These are phyloP conservation scores for Diplodia scrobiculata DNA, from an alignment of 2,329 filamentous ascomycete species.

Conservation along the genomic window DNA sequence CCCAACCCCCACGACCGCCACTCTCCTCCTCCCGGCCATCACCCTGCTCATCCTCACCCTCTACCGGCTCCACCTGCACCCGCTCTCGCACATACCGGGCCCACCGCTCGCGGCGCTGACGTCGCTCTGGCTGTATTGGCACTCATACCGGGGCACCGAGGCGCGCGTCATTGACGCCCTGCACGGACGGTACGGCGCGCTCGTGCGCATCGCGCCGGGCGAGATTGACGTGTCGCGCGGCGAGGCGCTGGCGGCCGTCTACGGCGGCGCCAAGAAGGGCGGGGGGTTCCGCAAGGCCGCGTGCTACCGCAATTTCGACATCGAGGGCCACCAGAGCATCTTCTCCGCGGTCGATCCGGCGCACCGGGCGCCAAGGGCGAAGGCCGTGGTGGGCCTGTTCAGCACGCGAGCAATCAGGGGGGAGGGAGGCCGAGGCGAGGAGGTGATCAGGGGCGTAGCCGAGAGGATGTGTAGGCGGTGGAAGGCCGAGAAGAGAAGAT, in stretches of 20 bases:
- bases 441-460: slow-evolving; percentile 48
- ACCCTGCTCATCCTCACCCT: slow-evolving; percentile 9
- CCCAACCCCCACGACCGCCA: neutral
- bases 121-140: slow-evolving; percentile 22
- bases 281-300: slow-evolving; percentile 58
- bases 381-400: slow-evolving; percentile 45
- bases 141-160: slow-evolving; percentile 24
- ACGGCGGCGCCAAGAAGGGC: slow-evolving; percentile 41
- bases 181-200: slow-evolving; percentile 30
- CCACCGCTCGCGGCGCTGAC: slow-evolving; percentile 18
- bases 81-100: slow-evolving; percentile 28
- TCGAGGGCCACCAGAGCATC: slow-evolving; percentile 58
- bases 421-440: slow-evolving; percentile 37
- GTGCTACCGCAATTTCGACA: slow-evolving; percentile 60
- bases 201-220: slow-evolving; percentile 34
- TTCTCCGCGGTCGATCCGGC: slow-evolving; percentile 52
- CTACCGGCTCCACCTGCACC: slow-evolving; percentile 30
- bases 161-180: slow-evolving; percentile 11
- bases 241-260: slow-evolving; percentile 39
- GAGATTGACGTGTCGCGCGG: slow-evolving; percentile 35
- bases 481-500: slow-evolving; percentile 33
- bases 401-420: slow-evolving; percentile 48
- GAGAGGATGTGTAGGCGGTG: slow-evolving; percentile 43
- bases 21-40: neutral
- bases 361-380: slow-evolving; percentile 39